Conservation (phyloP, 345 rosid genomes). For the Boechera retrofracta region DNA sequence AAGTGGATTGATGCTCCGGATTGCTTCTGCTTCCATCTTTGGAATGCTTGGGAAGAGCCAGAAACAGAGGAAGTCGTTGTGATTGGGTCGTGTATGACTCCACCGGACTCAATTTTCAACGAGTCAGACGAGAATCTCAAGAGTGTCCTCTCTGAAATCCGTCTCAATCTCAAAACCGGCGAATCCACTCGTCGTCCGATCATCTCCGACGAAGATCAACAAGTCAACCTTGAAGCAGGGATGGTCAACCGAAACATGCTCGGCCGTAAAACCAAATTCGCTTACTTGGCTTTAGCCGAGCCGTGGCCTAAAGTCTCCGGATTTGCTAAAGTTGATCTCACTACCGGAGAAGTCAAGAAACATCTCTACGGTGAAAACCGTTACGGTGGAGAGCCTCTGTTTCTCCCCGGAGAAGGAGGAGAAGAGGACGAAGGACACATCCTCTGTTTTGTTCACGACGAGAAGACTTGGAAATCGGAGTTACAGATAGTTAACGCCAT, state of each 20-base stretch:
- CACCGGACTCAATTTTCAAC: constrained; percentile 88
- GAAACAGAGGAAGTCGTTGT: constrained; percentile 82
- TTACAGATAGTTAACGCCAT: constrained; percentile 73
- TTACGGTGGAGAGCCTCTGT: constrained; percentile 83
- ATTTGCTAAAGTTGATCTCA: constrained; percentile 74
- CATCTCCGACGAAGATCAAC: constrained; percentile 57
- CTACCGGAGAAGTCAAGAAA: constrained; percentile 61
- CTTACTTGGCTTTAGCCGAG: constrained; percentile 79
- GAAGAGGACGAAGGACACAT: constrained; percentile 72
- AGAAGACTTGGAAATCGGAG: constrained; percentile 76
- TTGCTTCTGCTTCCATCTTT: constrained; percentile 92
- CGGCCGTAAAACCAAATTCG: constrained; percentile 73
- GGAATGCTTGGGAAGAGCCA: constrained; percentile 97
- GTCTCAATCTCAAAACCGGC: constrained; percentile 69
- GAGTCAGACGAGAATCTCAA: constrained; percentile 73
- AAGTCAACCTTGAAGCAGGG: constrained; percentile 86
- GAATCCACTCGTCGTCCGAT: constrained; percentile 70
- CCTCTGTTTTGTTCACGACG: constrained; percentile 77
- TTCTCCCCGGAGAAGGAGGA: constrained; percentile 53
- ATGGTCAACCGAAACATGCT: constrained; percentile 81
- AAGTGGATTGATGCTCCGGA: constrained; percentile 77
- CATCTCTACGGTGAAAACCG: constrained; percentile 63
- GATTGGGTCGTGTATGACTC: constrained; percentile 89
- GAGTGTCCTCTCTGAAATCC: constrained; percentile 78
- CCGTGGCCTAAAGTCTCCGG: constrained; percentile 96